Evolutionary conservation across 345 rosid species (phyloP).

Genomic region (Heritiera fomes): DNA sequence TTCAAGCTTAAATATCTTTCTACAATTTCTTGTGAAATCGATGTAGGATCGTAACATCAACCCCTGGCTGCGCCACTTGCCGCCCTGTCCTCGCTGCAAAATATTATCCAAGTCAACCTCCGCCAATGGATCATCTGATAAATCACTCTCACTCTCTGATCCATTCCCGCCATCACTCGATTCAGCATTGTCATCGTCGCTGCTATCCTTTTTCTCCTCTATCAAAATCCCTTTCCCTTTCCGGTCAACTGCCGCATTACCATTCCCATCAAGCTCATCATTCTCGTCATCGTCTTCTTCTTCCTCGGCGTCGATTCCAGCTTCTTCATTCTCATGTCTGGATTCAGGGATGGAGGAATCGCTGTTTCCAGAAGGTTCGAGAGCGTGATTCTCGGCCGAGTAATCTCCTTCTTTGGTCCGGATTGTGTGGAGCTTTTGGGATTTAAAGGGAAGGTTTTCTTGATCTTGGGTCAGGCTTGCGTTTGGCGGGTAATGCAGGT

Average conservation of each 20-base stretch:
- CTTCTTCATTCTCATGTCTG: slow-evolving; percentile 5
- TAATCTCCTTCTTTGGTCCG: slow-evolving; percentile 14
- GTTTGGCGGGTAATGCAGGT: slow-evolving; percentile 58
- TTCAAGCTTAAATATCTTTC: too few species aligned
- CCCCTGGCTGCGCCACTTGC: slow-evolving; percentile 51
- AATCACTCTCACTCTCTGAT: slow-evolving; percentile 56
- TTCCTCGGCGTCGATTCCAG: slow-evolving; percentile 19
- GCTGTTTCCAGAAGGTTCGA: neutral
- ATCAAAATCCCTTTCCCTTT: slow-evolving; percentile 57
- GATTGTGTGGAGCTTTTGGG: slow-evolving; percentile 41
- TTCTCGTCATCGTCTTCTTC: slow-evolving; percentile 27
- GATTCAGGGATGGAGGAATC: neutral
- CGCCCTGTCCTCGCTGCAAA: slow-evolving; percentile 81
- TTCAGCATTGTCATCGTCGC: slow-evolving; percentile 47
- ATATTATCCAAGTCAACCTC: slow-evolving; percentile 96
- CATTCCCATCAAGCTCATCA: slow-evolving; percentile 26
- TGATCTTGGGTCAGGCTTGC: slow-evolving; percentile 49
- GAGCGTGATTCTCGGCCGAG: neutral
- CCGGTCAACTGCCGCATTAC: slow-evolving; percentile 43
- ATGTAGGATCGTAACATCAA: too few species aligned
- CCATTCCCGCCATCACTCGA: slow-evolving; percentile 41
- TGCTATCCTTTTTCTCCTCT: slow-evolving; percentile 46
- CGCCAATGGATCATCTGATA: slow-evolving; percentile 87
- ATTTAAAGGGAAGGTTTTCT: slow-evolving; percentile 36
- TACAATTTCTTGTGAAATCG: too few species aligned